Evolutionary conservation across 2,329 filamentous ascomycete genomes (phyloP).

Genomic region (Colletotrichum musicola): DNA sequence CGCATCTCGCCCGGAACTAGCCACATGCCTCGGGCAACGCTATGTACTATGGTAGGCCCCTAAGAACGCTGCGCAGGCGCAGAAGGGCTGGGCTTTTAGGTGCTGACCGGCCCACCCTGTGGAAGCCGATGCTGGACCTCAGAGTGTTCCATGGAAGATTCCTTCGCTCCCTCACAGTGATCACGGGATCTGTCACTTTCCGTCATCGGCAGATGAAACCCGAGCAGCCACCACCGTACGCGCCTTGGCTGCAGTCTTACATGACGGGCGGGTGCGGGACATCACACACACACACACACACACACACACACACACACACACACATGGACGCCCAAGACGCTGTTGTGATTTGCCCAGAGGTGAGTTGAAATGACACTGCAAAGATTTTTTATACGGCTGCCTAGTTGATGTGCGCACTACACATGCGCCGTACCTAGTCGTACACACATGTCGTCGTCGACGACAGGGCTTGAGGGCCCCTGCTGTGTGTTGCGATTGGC

Average conservation of each 20-base stretch:
- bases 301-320: too few relatives aligned
- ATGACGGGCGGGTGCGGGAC: too few relatives aligned
- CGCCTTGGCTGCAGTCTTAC: too few relatives aligned
- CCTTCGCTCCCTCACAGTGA: not conserved
- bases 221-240: too few relatives aligned
- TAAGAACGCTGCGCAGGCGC: slow-evolving; percentile 12
- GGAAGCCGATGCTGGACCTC: slow-evolving; percentile 18
- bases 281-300: too few relatives aligned
- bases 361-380: not conserved
- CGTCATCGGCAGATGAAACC: too few relatives aligned
- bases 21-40: too few relatives aligned
- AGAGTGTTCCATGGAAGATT: slow-evolving; percentile 11
- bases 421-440: slow-evolving; percentile 1
- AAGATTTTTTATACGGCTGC: slow-evolving; percentile 31
- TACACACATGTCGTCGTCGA: slow-evolving; percentile 3
- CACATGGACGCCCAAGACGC: too few relatives aligned
- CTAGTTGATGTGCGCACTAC: slow-evolving; percentile 17
- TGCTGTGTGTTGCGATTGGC: slow-evolving; percentile 8
- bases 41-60: too few relatives aligned
- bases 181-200: too few relatives aligned
- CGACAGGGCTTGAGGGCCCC: not conserved
- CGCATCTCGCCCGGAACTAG: too few relatives aligned
- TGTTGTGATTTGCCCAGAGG: not conserved
- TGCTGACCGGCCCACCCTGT: slow-evolving; percentile 31
- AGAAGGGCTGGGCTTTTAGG: slow-evolving; percentile 13